phyloP scores from a whole-genome alignment of 208 protist species.

The Naegleria fowleri region DNA sequence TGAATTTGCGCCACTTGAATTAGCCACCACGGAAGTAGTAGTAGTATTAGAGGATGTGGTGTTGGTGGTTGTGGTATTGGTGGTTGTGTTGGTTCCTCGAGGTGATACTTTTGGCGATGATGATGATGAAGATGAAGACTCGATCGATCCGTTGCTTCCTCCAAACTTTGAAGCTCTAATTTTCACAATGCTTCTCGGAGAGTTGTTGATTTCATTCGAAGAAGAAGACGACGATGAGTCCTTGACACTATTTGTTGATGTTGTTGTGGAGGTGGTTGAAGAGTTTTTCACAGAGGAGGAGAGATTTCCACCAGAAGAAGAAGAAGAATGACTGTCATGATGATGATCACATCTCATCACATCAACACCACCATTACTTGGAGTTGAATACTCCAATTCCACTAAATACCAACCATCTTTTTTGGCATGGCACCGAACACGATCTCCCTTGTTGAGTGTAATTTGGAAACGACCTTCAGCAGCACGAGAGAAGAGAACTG shows the following conservation, averaged over 20 bases:
- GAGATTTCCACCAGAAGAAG: not conserved
- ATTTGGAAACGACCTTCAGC: not conserved
- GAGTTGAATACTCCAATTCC: not conserved
- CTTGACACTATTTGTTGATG: not conserved
- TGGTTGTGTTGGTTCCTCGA: too few species aligned
- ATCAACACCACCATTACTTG: not conserved
- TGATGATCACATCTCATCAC: too few species aligned
- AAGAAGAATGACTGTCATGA: not conserved
- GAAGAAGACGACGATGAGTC: too few species aligned
- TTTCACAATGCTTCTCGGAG: too few species aligned
- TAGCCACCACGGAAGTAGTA: too few species aligned
- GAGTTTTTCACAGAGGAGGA: not conserved
- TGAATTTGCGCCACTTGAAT: too few species aligned
- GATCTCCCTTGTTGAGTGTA: slow-evolving; percentile 16
- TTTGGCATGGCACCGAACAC: not conserved
- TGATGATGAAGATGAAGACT: too few species aligned
- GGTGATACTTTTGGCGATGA: too few species aligned
- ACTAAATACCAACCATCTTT: not conserved
- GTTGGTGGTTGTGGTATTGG: not conserved
- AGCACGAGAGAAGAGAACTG: not conserved
- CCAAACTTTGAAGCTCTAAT: too few species aligned
- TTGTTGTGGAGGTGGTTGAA: not conserved
- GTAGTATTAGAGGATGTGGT: not conserved
- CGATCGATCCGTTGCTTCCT: too few species aligned
- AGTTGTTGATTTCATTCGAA: too few species aligned